A percentile compares a stretch with the other conserved stretches of the same genome.
These are phyloP conservation scores for Fusarium siculi DNA, from an alignment of 2,329 filamentous ascomycete genomes.

Conservation along the genomic window DNA sequence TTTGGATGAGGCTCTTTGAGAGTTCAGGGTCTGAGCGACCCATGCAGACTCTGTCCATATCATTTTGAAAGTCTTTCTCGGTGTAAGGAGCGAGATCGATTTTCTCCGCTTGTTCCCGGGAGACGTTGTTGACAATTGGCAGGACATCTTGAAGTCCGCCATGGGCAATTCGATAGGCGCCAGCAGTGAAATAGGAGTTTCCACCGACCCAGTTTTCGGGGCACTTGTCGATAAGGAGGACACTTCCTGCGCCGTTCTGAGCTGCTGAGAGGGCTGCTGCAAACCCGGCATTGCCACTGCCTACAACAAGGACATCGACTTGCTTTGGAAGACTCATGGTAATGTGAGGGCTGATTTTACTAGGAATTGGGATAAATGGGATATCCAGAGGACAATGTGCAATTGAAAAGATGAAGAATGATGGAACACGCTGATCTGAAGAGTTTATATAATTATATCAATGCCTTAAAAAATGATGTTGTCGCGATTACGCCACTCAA, in stretches of 20 bases:
- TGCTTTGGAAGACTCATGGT: neutral
- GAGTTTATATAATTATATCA: neutral
- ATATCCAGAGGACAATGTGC: too few relatives aligned
- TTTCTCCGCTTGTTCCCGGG: neutral
- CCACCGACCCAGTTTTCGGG: slow-evolving; percentile 14
- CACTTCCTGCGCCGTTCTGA: neutral
- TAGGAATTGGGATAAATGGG: too few relatives aligned
- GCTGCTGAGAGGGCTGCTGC: slow-evolving; percentile 12
- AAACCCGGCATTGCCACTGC: slow-evolving; percentile 21
- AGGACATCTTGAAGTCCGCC: neutral
- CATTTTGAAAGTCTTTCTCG: neutral
- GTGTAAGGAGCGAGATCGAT: slow-evolving; percentile 16
- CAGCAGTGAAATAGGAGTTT: slow-evolving; percentile 16
- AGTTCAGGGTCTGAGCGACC: slow-evolving; percentile 13
- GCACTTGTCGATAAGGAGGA: slow-evolving; percentile 6
- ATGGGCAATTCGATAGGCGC: slow-evolving; percentile 15
- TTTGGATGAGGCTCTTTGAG: neutral
- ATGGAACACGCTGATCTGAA: too few relatives aligned
- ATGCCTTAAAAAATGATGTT: neutral
- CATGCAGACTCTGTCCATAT: slow-evolving; percentile 20
- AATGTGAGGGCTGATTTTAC: neutral
- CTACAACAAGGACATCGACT: slow-evolving; percentile 7
- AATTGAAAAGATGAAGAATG: too few relatives aligned
- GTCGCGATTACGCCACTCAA: neutral
- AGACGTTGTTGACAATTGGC: slow-evolving; percentile 18